Evolutionary conservation across 768 basidiomycete genomes (phyloP).

Genomic region (Amyloporia xantha): DNA sequence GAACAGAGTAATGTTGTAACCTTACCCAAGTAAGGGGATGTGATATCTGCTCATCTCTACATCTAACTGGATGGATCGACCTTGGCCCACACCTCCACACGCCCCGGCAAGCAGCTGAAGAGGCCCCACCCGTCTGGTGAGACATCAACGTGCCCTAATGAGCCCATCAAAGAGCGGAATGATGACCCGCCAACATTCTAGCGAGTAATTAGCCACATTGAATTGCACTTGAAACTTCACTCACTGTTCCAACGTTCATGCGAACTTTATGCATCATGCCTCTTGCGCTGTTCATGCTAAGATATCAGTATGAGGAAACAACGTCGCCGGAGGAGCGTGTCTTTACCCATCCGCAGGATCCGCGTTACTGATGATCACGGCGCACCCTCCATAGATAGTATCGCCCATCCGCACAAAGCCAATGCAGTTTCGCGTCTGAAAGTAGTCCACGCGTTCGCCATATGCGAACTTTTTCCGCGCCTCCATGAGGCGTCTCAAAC

Average conservation of each 20-base stretch:
- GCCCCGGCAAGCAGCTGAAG: conserved; percentile 52
- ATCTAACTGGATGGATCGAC: too few species aligned
- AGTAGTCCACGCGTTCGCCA: conserved; percentile 58
- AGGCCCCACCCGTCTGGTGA: conserved; percentile 55
- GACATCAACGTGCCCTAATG: conserved; percentile 37
- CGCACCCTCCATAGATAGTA: conserved; percentile 50
- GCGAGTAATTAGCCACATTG: conserved; percentile 21
- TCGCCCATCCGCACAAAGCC: conserved; percentile 72
- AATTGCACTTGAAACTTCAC: conserved; percentile 28
- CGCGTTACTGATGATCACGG: conserved; percentile 61
- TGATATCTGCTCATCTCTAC: too few species aligned
- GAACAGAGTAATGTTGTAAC: too few species aligned
- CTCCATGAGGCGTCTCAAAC: conserved; percentile 48
- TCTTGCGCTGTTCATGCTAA: neutral
- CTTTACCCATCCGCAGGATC: neutral
- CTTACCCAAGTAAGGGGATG: neutral
- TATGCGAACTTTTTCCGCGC: conserved; percentile 64
- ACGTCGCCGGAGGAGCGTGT: neutral
- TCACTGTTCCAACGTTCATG: conserved; percentile 63
- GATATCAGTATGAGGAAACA: neutral
- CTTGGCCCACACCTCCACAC: conserved; percentile 54
- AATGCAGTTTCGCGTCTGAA: conserved; percentile 53
- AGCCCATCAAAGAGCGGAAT: conserved; percentile 45
- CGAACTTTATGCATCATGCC: conserved; percentile 28
- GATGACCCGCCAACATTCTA: conserved; percentile 27